Conservation (phyloP, 305 asterid species). For the Striga hermonthica region DNA sequence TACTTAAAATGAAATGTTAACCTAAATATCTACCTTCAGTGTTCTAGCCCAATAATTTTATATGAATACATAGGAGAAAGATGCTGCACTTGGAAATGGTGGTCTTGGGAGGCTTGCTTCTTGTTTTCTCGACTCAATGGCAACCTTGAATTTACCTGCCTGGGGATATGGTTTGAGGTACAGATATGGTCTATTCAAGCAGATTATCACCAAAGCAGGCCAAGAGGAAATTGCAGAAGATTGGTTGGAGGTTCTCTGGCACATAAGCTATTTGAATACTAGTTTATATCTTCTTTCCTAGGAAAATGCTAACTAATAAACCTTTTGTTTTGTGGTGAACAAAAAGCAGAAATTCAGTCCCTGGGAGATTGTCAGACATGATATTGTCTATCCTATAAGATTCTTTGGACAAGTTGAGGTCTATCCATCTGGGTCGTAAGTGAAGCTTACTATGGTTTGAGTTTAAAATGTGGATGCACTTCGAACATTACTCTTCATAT, state of each 20-base stretch:
- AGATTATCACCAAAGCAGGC: conserved; percentile 73
- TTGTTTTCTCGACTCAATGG: conserved; percentile 98
- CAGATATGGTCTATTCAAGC: conserved; percentile 94
- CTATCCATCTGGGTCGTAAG: conserved; percentile 85
- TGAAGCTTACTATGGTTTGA: conserved; percentile 32
- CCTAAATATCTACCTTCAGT: conserved; percentile 40
- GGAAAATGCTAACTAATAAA: conserved; percentile 9
- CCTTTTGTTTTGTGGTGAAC: conserved; percentile 29
- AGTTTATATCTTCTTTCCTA: conserved; percentile 26
- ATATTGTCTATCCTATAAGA: conserved; percentile 81
- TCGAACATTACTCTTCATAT: conserved; percentile 25
- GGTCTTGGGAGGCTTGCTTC: conserved; percentile 99
- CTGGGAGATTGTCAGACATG: conserved; percentile 96
- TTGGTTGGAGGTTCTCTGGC: conserved; percentile 87
- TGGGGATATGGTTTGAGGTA: conserved; percentile 99
- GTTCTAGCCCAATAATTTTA: conserved; percentile 35
- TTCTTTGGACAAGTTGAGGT: conserved; percentile 95
- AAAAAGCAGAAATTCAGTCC: conserved; percentile 90
- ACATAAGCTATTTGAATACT: conserved; percentile 25
- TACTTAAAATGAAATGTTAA: conserved; percentile 23
- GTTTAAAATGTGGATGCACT: conserved; percentile 8
- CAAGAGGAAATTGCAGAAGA: conserved; percentile 95
- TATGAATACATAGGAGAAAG: conserved; percentile 72
- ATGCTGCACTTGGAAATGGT: conserved; percentile 99
- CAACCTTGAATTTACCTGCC: conserved; percentile 95